A percentile compares a stretch with the other conserved stretches of the same genome.
These are phyloP conservation scores for Nakazawaea populi DNA, from an alignment of 805 yeast species.

Conservation along the genomic window DNA sequence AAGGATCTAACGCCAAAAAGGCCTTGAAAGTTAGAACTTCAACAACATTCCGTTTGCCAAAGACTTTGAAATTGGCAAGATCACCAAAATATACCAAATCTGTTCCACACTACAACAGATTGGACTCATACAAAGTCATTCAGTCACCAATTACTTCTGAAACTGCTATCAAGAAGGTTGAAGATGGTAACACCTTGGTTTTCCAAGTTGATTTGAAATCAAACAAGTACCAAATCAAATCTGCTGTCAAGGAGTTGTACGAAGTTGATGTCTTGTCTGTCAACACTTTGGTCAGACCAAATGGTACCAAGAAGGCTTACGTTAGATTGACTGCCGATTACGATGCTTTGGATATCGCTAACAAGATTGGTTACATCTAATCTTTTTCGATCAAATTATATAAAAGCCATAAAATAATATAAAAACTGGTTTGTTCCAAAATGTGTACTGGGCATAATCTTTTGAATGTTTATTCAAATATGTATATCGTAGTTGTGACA, in stretches of 20 bases:
- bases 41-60: constrained; percentile 95
- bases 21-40: constrained; percentile 89
- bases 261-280: constrained; percentile 91
- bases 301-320: constrained; percentile 99
- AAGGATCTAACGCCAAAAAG: constrained; percentile 93
- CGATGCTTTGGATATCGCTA: constrained; percentile 99
- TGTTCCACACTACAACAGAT: constrained; percentile 96
- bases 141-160: constrained; percentile 95
- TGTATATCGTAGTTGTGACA: no score
- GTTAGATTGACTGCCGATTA: constrained; percentile 97
- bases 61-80: constrained; percentile 92
- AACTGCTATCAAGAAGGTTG: constrained; percentile 99
- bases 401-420: no score
- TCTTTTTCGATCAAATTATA: constrained; percentile 6
- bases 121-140: constrained; percentile 92
- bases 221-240: constrained; percentile 98
- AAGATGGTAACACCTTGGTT: constrained; percentile 98
- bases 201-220: constrained; percentile 97
- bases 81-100: constrained; percentile 94
- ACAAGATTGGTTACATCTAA: constrained; percentile 99
- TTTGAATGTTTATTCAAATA: no score
- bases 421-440: no score
- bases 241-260: constrained; percentile 97
- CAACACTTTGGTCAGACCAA: constrained; percentile 97
- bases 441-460: no score